Conservation (phyloP, 2,329 filamentous ascomycete genomes). For the Teratosphaeria gauchensis region DNA sequence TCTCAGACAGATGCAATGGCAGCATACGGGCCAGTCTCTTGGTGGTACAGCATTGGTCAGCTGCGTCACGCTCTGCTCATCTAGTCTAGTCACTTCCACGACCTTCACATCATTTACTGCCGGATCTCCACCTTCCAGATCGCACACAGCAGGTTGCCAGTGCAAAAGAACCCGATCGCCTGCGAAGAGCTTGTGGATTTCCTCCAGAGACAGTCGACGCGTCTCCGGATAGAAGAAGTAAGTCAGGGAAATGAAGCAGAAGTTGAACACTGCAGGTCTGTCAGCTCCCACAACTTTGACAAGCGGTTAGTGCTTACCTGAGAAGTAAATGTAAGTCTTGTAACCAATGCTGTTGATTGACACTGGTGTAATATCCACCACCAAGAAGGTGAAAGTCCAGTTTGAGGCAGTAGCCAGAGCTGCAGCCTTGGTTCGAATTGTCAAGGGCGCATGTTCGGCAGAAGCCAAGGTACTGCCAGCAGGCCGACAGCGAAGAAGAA, state of each 20-base stretch:
- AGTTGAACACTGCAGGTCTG: constrained; percentile 32
- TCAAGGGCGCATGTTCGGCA: constrained; percentile 88
- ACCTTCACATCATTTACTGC: neutral
- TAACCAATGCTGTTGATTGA: constrained; percentile 25
- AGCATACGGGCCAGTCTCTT: no score
- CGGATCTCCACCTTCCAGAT: neutral
- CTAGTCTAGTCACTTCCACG: neutral
- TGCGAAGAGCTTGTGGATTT: constrained; percentile 33
- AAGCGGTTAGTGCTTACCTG: constrained; percentile 24
- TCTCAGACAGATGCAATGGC: no score
- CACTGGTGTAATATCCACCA: constrained; percentile 30
- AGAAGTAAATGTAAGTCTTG: constrained; percentile 31
- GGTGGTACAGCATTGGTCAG: no score
- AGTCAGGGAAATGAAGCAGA: constrained; percentile 45
- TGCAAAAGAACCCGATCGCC: constrained; percentile 1
- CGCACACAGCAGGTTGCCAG: neutral
- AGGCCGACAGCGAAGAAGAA: constrained; percentile 25
- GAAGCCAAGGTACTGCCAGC: constrained; percentile 79
- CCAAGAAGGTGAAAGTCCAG: constrained; percentile 30
- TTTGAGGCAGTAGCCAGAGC: constrained; percentile 68
- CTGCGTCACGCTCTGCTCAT: no score
- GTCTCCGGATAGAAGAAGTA: constrained; percentile 47
- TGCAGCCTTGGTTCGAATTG: constrained; percentile 89
- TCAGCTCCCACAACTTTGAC: neutral
- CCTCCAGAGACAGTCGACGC: constrained; percentile 38